Evolutionary conservation across 352 stramenopile species (phyloP), one percentile per base, ranked within the genome.

Genomic region (Halophytophthora polymorphica): DNA sequence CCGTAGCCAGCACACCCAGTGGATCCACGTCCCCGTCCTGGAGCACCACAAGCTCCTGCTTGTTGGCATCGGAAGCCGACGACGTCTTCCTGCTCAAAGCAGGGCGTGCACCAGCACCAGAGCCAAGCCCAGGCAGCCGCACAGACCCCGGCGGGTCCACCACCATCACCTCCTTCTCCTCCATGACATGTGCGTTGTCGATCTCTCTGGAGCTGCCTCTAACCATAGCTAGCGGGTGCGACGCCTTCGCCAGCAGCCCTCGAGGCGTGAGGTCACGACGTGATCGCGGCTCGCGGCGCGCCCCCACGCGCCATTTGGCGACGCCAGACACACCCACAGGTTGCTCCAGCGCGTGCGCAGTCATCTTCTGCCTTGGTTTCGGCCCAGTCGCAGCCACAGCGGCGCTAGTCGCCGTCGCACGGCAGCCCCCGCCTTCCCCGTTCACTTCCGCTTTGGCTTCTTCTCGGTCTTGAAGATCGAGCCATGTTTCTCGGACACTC

Each of bases 1-100:
- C 21, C n/a, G 58, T 61, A 23, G 58, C 50, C 10, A 92, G 50
- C 13, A 70, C 83, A 0, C 75, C 81, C 12, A 92, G 49, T 0
- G 83, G 81, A 47, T 92, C 83, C 14, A 87, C 17, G 17, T 94
- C 83, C 18, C 81, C 83, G 33, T 80, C 69, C 48, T 78, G 67
- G 0, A 94, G 58, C 45, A 78, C 48, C 14, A 90, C 72, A 4
- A 94, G 61, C 54, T 84, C 79, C 1, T 47, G 55, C 33, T 42
- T 48, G 12, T 41, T 39, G 10, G 18, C 21, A 21, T 31, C 25
- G 8, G 25, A 31, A 8, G 25, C 8, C 25, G 25, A 31, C 25
- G 25, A 31, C 25, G 25, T 31, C 25, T 4, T 31, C 8, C 25
- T 31, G 25, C 25, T 31, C 25, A 31, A 31, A 31, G 25, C 25